Evolutionary conservation across 2,329 filamentous ascomycete species (phyloP), one percentile per base, ranked within the genome.

Genomic region (Nemania bipapillata): DNA sequence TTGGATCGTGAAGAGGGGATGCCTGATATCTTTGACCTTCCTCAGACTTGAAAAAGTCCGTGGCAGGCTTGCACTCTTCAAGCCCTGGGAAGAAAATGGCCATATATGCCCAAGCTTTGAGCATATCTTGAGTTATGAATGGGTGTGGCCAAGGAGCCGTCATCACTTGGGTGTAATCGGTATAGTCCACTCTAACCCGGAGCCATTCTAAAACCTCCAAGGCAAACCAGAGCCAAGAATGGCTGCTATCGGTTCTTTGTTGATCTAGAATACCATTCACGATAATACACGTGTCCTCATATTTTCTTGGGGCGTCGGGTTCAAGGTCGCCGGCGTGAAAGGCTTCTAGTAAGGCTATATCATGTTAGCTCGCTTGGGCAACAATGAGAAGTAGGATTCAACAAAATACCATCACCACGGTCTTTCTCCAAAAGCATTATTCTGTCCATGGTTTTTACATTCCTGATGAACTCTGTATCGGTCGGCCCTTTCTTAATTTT

Each of bases 261-360:
- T 69, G 74, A 6, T 70, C 75, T 6, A 78, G 73, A 45, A 75
- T 73, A 3, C 77, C 75, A n/a, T 73, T 70, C 32, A 81, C 73
- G 63, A 84, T 78, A 3, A 76, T 74, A 50, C 77, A 75, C 22
- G 79, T 77, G 59, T 83, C 80, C 1, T 75, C 55, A 68, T 82
- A 83, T 59, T 76, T 78, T 50, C 77, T 74, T 28, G 79, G 77
- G 0, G 79, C 79, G 3, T 79, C 77, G 0, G 81, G 80, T 55
- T 83, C 80, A 1, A 83, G 71, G 53, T 85, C 83, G 4, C 78
- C 82, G 4, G 78, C 75, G 64, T 85, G 83, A 76, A 83, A 85
- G 30, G 77, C 76, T 54, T 83, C 76, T 58, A 85, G 82, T 74
- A 83, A 82, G 12, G 72, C 74, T 77, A 37, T 54, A 65, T 28